Base-by-base conservation (phyloP, 306 rosid genomes). In the Rosa chinensis region DNA sequence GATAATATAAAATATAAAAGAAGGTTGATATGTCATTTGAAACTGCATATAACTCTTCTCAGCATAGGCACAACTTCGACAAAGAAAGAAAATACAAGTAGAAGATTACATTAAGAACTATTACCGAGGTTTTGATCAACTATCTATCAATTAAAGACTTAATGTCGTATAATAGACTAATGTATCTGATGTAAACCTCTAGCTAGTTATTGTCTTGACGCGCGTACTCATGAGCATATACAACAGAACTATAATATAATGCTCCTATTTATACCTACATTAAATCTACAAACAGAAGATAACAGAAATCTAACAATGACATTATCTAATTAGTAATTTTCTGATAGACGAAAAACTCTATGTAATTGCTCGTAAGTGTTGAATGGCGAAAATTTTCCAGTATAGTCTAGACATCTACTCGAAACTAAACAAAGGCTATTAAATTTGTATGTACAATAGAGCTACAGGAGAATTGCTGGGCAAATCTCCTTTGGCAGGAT, bases 401-500 rank as follows among this genome's bases (percentile, higher is more conserved):
- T n/a, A 25, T 25, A 18, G 64, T 62, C 68, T 25, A 32, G 43
- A 48, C 53, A 63, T 13, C 18, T 63, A 63, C n/a, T 63, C 1
- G 17, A 32, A 32, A 28, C 69, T 14, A 14, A 32, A 64, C 44
- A 6, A 14, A 32, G n/a, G 67, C 67, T 9, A 23, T 11, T 12
- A 5, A 12, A 32, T 32, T 63, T 63, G 9, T 12, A 32, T 14
- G 43, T 12, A 32, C 43, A 64, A 16, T 8, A 63, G 10, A 80
- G 42, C 55, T 59, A 62, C 84, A 81, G 72, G 16, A 55, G 76
- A 81, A 83, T 79, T 79, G 78, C 83, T 64, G 81, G 78, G 84
- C 79, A 84, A 80, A 80, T 84, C 79, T 76, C 82, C 82, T 80
- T 80, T 84, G 82, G 83, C 88, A 79, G 84, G 44, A n/a, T 20